phyloP scores from a whole-genome alignment of 1,284 basidiomycete species.

The Cystobasidium sp. region DNA sequence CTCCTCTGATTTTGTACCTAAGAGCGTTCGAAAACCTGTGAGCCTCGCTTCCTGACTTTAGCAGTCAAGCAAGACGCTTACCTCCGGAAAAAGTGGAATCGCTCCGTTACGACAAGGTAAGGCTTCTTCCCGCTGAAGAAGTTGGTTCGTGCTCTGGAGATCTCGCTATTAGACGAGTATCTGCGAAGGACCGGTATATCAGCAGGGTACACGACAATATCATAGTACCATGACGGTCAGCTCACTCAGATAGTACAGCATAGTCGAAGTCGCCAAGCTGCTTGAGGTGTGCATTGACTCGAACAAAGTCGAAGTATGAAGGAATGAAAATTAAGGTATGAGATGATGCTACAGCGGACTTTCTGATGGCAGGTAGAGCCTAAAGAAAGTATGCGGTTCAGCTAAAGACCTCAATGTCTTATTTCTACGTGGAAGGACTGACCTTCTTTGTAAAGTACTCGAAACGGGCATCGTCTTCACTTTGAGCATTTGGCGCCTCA shows the following conservation, averaged over 20 bases:
- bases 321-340: constrained; percentile 90
- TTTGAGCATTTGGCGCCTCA: constrained; percentile 71
- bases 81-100: constrained; percentile 97
- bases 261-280: constrained; percentile 72
- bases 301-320: constrained; percentile 95
- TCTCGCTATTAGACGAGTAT: constrained; percentile 90
- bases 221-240: constrained; percentile 6
- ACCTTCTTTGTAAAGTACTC: constrained; percentile 84
- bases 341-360: constrained; percentile 86
- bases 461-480: constrained; percentile 86
- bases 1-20: constrained; percentile 87
- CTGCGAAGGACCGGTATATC: constrained; percentile 59
- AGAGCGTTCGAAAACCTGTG: constrained; percentile 18
- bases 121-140: constrained; percentile 88
- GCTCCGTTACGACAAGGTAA: constrained; percentile 88
- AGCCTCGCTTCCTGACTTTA: constrained; percentile 55
- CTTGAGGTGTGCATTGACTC: constrained; percentile 82
- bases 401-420: constrained; percentile 3
- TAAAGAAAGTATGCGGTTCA: constrained; percentile 53
- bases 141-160: constrained; percentile 85
- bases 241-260: constrained; percentile 84
- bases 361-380: constrained; percentile 78
- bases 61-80: neutral
- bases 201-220: neutral
- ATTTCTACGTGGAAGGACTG: constrained; percentile 46